Evolutionary conservation across 1,139 yeast genomes (phyloP), one percentile per base, ranked within the genome.

Genomic region (Candida buenavistaensis): DNA sequence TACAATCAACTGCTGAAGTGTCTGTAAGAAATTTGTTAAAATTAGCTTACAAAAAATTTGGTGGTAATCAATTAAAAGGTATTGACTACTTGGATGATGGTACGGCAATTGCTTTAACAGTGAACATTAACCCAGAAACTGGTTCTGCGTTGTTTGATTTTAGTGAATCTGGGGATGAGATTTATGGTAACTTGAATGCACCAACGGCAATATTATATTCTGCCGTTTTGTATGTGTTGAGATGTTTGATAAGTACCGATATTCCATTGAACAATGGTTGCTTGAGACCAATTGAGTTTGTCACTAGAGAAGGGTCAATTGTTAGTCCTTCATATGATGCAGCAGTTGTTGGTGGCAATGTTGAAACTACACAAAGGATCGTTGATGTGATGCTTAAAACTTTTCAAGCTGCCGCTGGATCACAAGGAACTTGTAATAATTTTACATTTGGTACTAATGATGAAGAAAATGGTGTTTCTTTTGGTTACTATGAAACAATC

Each of bases 211-310:
- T 86, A 43, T 77, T 92, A 6, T 75, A 78, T 48, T 82, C 92
- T n/a, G 92, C 95, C 1, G 81, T 87, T 33, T 64, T 87, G 31
- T 87, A 86, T 55, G 88, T 86, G 32, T 62, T 87, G 45, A 66
- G 96, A 44, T 80, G 88, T 24, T 68, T 87, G 48, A 84, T 87
- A 24, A 75, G 82, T 37, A 80, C 81, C 33, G 87, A 84, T 49
- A 85, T 87, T 38, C 96, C 96, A 0, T 67, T 87, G 52, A 87
- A 87, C 51, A 89, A 86, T 51, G 96, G 96, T 6, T 86, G 95
- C 53, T 68, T 87, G 45, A 67, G 72, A 36, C 95, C 95, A 1
- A 75, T 86, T 33, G 62, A 75, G 5, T 72, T 87, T 37, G 59
- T 59, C 14, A 82, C 88, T 17, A 84, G 95, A 24, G 75, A 75